These are phyloP conservation scores for Comarum palustre DNA, from an alignment of 306 rosid species.

Conservation along the genomic window DNA sequence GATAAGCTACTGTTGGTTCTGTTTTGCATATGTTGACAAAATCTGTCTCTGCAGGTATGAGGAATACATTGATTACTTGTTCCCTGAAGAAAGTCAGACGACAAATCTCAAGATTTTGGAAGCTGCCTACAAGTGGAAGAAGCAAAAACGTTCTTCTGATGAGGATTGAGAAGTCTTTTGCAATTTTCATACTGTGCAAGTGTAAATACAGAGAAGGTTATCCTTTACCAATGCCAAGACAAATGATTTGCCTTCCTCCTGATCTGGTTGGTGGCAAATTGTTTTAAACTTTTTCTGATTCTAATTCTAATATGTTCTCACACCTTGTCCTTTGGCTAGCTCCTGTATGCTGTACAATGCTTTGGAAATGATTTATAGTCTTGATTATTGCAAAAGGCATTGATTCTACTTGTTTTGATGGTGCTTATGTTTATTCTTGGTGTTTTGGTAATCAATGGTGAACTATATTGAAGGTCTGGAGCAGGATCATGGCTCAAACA, in stretches of 20 bases:
- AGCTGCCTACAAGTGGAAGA: slow-evolving; percentile 97
- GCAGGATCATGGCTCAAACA: not conserved
- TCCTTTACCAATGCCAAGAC: not conserved
- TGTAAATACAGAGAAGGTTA: slow-evolving; percentile 13
- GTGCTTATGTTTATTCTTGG: not conserved
- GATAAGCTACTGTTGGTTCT: not conserved
- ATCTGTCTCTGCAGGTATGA: slow-evolving; percentile 59
- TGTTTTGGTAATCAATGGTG: not conserved
- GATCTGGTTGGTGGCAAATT: not conserved
- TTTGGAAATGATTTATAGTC: not conserved
- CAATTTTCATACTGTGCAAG: not conserved
- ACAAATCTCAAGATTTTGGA: slow-evolving; percentile 86
- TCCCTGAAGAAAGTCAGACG: slow-evolving; percentile 83
- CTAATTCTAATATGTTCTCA: not conserved
- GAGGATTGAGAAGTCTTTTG: slow-evolving; percentile 35
- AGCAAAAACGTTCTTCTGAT: slow-evolving; percentile 53
- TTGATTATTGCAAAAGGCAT: not conserved
- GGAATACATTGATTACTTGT: slow-evolving; percentile 71
- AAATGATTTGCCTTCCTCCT: slow-evolving; percentile 6
- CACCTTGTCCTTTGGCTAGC: not conserved
- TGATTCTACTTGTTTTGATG: not conserved
- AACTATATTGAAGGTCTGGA: not conserved
- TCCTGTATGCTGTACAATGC: not conserved
- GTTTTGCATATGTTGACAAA: slow-evolving; percentile 20
- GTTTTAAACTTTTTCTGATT: not conserved